phyloP scores from a whole-genome alignment of 768 basidiomycete species.

The Suillus cothurnatus region DNA sequence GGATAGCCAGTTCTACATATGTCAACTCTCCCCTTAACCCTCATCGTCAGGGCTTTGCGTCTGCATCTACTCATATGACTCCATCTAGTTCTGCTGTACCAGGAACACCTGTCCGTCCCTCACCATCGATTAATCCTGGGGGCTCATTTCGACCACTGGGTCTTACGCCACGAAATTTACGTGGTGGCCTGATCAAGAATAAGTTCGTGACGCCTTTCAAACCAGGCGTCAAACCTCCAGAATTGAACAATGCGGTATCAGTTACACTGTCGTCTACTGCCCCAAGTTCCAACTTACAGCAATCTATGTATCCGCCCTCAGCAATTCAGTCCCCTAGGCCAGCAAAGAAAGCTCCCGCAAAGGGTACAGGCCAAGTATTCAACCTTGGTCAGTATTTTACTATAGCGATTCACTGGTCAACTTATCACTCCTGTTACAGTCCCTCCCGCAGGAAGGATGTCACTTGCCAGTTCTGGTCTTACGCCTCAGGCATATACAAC shows the following conservation, averaged over 20 bases:
- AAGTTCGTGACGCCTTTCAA: slow-evolving; percentile 71
- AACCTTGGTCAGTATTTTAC: slow-evolving; percentile 42
- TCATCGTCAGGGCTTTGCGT: slow-evolving; percentile 5
- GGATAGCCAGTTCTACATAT: slow-evolving; percentile 36
- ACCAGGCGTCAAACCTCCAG: slow-evolving; percentile 47
- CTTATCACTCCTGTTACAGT: slow-evolving; percentile 24
- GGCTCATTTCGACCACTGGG: slow-evolving; percentile 24
- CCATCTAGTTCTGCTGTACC: slow-evolving; percentile 14
- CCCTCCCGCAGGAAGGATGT: slow-evolving; percentile 40
- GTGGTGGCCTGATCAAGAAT: slow-evolving; percentile 33
- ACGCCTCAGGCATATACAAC: slow-evolving; percentile 47
- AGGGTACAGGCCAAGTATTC: slow-evolving; percentile 29
- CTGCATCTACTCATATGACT: slow-evolving; percentile 12
- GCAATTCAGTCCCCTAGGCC: slow-evolving; percentile 8
- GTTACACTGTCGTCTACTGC: slow-evolving; percentile 7
- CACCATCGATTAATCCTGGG: slow-evolving; percentile 18
- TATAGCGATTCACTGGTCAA: background rate
- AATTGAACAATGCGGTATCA: slow-evolving; percentile 15
- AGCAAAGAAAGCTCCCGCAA: slow-evolving; percentile 13
- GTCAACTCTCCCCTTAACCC: slow-evolving; percentile 21
- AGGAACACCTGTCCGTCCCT: slow-evolving; percentile 40
- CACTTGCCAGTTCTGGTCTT: slow-evolving; percentile 52
- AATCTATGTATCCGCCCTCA: slow-evolving; percentile 29
- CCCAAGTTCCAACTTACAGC: slow-evolving; percentile 3
- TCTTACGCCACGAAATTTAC: slow-evolving; percentile 23